Conservation (phyloP, 179 eudicot species). For the Camellia oleifera region DNA sequence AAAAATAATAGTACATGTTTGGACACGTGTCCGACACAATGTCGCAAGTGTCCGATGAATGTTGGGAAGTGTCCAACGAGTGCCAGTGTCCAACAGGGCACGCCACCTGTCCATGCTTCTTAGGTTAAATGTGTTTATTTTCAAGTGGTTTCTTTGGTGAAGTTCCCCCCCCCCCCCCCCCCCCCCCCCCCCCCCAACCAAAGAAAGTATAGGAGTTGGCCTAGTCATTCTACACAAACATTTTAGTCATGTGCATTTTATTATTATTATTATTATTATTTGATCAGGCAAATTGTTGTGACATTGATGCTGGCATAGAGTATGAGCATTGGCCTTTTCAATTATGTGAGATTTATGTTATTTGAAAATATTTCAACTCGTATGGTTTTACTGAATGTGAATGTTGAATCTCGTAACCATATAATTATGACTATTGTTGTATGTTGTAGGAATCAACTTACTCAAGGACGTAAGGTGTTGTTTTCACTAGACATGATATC, state of each 20-base stretch:
- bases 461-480: constrained; percentile 91
- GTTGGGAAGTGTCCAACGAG: no score
- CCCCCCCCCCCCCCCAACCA: no score
- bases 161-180: no score
- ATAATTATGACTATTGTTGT: constrained; percentile 10
- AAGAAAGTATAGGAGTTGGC: neutral
- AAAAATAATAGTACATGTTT: no score
- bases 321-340: neutral
- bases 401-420: neutral
- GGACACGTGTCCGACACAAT: no score
- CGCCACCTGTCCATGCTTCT: no score
- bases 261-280: neutral
- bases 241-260: neutral
- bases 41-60: no score
- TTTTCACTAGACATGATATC: constrained; percentile 68
- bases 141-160: neutral
- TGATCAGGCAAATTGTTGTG: neutral
- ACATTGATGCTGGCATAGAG: neutral
- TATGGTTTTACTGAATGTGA: neutral
- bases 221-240: neutral
- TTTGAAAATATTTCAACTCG: neutral
- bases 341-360: neutral
- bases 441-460: constrained; percentile 71
- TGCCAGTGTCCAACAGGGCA: no score
- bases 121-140: neutral